Percentiles rank a stretch among this genome's conserved stretches.
Conservation (phyloP, 768 basidiomycete species). For the Naganishia randhawae region DNA sequence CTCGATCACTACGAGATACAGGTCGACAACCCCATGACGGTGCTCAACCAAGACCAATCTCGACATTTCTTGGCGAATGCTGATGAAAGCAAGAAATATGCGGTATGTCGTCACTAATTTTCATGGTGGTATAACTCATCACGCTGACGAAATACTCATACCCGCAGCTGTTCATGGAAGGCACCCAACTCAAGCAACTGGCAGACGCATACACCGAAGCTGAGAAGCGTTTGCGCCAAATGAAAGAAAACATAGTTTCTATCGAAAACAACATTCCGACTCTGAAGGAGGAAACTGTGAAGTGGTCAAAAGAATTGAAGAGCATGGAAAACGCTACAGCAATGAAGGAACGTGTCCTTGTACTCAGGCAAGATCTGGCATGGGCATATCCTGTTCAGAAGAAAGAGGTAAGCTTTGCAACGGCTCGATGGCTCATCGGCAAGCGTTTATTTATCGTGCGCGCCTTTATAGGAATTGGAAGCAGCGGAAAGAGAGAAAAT, state of each 20-base stretch:
- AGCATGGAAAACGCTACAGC: constrained; percentile 78
- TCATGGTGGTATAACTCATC: background rate
- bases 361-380: constrained; percentile 73
- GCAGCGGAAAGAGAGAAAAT: constrained; percentile 52
- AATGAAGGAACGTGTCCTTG: constrained; percentile 60
- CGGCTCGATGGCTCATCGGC: background rate
- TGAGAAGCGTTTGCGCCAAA: constrained; percentile 38
- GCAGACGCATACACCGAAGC: constrained; percentile 79
- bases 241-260: constrained; percentile 62
- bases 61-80: constrained; percentile 82
- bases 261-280: constrained; percentile 61
- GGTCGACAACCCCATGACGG: constrained; percentile 69
- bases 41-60: constrained; percentile 63
- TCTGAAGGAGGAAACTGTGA: constrained; percentile 17
- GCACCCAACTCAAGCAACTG: constrained; percentile 85
- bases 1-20: constrained; percentile 95
- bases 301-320: constrained; percentile 45
- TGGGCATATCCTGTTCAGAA: constrained; percentile 80
- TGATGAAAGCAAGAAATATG: constrained; percentile 78
- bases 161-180: constrained; percentile 81
- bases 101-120: constrained; percentile 55
- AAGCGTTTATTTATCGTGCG: background rate
- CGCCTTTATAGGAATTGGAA: background rate
- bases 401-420: constrained; percentile 58
- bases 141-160: background rate